Evolutionary conservation across 1,284 basidiomycete species (phyloP).

Genomic region (Moesziomyces parantarcticus): DNA sequence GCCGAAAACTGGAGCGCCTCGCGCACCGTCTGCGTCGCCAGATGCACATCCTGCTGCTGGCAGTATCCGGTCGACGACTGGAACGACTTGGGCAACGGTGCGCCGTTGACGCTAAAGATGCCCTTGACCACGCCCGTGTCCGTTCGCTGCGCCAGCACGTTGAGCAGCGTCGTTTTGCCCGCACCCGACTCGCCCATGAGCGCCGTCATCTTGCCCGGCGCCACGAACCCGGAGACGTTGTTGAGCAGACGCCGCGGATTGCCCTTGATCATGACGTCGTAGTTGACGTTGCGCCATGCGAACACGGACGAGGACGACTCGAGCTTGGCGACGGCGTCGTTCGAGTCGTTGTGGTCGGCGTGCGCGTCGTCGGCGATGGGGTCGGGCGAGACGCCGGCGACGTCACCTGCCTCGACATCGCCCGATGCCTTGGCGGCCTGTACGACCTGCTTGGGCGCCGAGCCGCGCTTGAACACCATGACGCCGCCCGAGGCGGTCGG

Average conservation of each 20-base stretch:
- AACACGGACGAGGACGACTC: constrained; percentile 51
- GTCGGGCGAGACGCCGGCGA: constrained; percentile 3
- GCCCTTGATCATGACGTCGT: constrained; percentile 56
- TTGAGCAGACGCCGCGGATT: constrained; percentile 51
- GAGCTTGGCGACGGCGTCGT: constrained; percentile 32
- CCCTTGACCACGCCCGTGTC: constrained; percentile 54
- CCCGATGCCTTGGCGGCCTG: constrained; percentile 29
- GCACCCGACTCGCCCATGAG: constrained; percentile 64
- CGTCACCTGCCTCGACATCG: constrained; percentile 26
- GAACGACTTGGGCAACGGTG: constrained; percentile 49
- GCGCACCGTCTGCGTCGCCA: constrained; percentile 49
- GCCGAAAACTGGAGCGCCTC: constrained; percentile 62
- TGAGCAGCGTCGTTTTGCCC: constrained; percentile 61
- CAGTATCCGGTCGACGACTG: constrained; percentile 56
- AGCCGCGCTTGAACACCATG: constrained; percentile 56
- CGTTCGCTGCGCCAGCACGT: constrained; percentile 56
- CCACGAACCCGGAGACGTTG: constrained; percentile 69
- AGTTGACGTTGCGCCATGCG: constrained; percentile 56
- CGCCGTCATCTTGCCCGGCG: constrained; percentile 58
- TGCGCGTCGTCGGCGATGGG: no score
- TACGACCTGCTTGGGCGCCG: constrained; percentile 30
- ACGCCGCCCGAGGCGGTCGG: constrained; percentile 53
- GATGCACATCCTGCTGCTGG: constrained; percentile 61
- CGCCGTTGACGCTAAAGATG: constrained; percentile 47
- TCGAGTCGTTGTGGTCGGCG: constrained; percentile 5